Percentiles rank a stretch among this genome's conserved stretches.
These are phyloP conservation scores for Didymella lethalis DNA, from an alignment of 2,329 filamentous ascomycete genomes.

Conservation along the genomic window DNA sequence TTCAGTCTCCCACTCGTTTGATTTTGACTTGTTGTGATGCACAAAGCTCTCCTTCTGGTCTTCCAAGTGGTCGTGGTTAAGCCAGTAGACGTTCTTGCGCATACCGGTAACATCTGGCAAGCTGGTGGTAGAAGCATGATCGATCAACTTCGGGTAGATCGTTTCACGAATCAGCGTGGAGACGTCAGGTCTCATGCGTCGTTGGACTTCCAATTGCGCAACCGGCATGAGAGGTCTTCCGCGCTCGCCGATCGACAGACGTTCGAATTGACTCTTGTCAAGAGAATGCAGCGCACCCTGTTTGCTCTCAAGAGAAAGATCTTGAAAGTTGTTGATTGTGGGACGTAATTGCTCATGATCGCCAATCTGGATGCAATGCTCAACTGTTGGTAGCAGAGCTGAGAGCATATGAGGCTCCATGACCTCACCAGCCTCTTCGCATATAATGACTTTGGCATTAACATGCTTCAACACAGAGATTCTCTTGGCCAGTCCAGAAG, in stretches of 20 bases:
- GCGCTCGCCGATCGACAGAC: conserved; percentile 54
- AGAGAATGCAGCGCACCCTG: conserved; percentile 61
- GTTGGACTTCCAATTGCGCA: conserved; percentile 62
- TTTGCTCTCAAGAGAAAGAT: conserved; percentile 61
- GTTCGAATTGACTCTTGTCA: conserved; percentile 69
- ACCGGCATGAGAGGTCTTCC: conserved; percentile 37
- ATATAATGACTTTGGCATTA: conserved; percentile 65
- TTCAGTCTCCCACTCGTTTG: conserved; percentile 67
- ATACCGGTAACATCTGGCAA: conserved; percentile 64
- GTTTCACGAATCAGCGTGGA: conserved; percentile 65
- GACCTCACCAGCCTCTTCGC: conserved; percentile 74
- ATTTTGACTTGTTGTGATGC: conserved; percentile 55
- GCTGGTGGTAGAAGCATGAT: conserved; percentile 52
- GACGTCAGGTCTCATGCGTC: conserved; percentile 72
- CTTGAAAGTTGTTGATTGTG: conserved; percentile 61
- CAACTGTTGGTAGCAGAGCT: conserved; percentile 64
- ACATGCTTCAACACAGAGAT: conserved; percentile 60
- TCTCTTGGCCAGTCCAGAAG: conserved; percentile 66
- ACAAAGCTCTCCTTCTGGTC: conserved; percentile 22
- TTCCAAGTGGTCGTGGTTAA: conserved; percentile 65
- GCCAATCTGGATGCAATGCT: conserved; percentile 70
- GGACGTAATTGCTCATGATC: conserved; percentile 70
- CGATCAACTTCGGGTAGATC: conserved; percentile 65
- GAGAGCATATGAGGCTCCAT: conserved; percentile 70
- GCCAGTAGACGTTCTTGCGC: conserved; percentile 65